Evolutionary conservation across 2,329 filamentous ascomycete species (phyloP), one percentile per base, ranked within the genome.

Genomic region (Aureobasidium lini): DNA sequence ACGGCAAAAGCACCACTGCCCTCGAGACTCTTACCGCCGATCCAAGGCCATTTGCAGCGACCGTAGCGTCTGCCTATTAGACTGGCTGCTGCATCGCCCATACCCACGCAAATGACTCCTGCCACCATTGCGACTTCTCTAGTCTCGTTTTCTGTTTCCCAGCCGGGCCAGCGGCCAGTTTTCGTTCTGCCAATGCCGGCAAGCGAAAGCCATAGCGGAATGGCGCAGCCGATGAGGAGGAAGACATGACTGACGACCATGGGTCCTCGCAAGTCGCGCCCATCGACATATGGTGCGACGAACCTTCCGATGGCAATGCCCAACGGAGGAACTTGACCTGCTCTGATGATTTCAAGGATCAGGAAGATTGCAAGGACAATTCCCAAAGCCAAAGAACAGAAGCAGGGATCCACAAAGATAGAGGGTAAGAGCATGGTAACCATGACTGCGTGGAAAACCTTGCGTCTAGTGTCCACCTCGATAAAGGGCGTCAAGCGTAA

Each of bases 361-460:
- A 97, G 78, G 69, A 99, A 99, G 56, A 95, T 79, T 4, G 88
- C 85, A 37, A 99, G 81, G 29, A 91, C 84, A 34, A 96, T 76
- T 0, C 81, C 80, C n/a, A 97, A 79, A 0, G 91, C 90, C 11
- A 99, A 78, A 1, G 88, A 84, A 52, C 86, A 85, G 72, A 90
- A 97, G 42, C 86, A 80, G 0, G 94, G 93, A 71, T 99, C 94
- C 63, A 97, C 76, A 70, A 85, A 96, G 2, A 87, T 89, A 1
- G 89, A 85, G 0, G 94, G 92, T 1, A 97, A 80, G 59, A 99
- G 86, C 90, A 99, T 96, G 59, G 85, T 85, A 7, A 97, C 93
- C 88, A 97, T 97, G 81, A 93, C 96, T 66, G 95, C 95, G 72
- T 99, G 94, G 72, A 99, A 99, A 28, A 97, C 89, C 73, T 99